Evolutionary conservation across 306 rosid species (phyloP).

Genomic region (Pyrus communis): DNA sequence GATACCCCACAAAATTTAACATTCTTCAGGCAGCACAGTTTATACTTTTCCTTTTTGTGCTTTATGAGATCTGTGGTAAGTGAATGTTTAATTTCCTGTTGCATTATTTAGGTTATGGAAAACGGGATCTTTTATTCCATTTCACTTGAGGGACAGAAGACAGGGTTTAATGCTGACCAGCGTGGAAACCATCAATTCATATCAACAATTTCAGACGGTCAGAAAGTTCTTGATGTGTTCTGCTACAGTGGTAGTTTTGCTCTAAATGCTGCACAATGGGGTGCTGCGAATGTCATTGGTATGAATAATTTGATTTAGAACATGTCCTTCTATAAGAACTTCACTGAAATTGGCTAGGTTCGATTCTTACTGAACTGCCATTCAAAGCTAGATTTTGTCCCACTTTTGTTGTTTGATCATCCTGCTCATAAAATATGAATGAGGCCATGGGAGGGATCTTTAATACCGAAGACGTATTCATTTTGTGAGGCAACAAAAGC

Average conservation of each 20-base stretch:
- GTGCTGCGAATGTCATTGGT: slow-evolving; percentile 82
- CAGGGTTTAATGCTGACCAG: slow-evolving; percentile 95
- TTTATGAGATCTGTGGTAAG: slow-evolving; percentile 6
- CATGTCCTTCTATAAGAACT: background rate
- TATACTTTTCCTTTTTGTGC: background rate
- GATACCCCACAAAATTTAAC: background rate
- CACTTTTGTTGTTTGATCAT: background rate
- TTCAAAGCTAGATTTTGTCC: background rate
- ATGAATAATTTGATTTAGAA: slow-evolving; percentile 6
- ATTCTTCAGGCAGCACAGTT: background rate
- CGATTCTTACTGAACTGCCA: background rate
- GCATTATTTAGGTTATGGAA: slow-evolving; percentile 53
- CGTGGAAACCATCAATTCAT: slow-evolving; percentile 78
- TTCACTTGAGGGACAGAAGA: slow-evolving; percentile 89
- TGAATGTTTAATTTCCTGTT: slow-evolving; percentile 3
- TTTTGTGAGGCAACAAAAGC: background rate
- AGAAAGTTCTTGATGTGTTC: slow-evolving; percentile 82
- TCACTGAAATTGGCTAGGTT: background rate
- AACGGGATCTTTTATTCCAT: slow-evolving; percentile 65
- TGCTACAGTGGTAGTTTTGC: slow-evolving; percentile 96
- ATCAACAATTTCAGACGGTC: slow-evolving; percentile 62
- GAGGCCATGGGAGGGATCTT: background rate
- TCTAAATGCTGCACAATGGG: slow-evolving; percentile 70
- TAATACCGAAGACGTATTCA: background rate
- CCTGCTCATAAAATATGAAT: background rate